Evolutionary conservation across 2,329 filamentous ascomycete species (phyloP).

Genomic region (Colletotrichum plurivorum): DNA sequence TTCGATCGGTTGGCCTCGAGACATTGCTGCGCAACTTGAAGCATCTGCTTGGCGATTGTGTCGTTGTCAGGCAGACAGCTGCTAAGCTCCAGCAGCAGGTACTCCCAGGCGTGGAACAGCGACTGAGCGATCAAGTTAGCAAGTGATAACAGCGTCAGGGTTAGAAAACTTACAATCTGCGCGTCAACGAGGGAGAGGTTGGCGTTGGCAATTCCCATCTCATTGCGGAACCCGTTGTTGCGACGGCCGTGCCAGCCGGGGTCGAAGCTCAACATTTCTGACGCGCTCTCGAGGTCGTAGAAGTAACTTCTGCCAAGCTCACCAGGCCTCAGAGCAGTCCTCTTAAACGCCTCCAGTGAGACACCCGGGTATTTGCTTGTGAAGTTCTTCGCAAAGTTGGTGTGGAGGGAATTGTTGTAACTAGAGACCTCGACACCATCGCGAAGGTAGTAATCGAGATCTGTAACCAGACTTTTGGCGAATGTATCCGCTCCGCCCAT

Average conservation of each 20-base stretch:
- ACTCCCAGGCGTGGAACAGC: slow-evolving; percentile 91
- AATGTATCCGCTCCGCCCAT: slow-evolving; percentile 76
- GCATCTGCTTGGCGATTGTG: slow-evolving; percentile 76
- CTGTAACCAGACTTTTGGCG: slow-evolving; percentile 78
- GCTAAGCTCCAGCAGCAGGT: slow-evolving; percentile 87
- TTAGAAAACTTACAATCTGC: slow-evolving; percentile 76
- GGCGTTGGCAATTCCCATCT: slow-evolving; percentile 88
- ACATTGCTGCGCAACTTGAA: slow-evolving; percentile 82
- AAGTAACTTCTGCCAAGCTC: slow-evolving; percentile 84
- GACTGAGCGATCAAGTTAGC: slow-evolving; percentile 60
- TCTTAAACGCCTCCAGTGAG: slow-evolving; percentile 83
- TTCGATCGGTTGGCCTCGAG: slow-evolving; percentile 81
- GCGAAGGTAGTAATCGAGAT: slow-evolving; percentile 84
- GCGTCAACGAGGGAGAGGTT: slow-evolving; percentile 95
- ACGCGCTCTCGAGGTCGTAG: slow-evolving; percentile 84
- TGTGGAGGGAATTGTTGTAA: slow-evolving; percentile 90
- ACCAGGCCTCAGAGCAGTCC: slow-evolving; percentile 75
- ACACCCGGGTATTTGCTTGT: slow-evolving; percentile 81
- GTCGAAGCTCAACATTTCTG: slow-evolving; percentile 83
- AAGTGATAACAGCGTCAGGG: no score
- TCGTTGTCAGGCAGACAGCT: slow-evolving; percentile 69
- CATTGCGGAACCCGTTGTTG: slow-evolving; percentile 82
- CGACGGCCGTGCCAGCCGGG: slow-evolving; percentile 80
- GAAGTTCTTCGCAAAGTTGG: slow-evolving; percentile 89
- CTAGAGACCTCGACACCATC: slow-evolving; percentile 83